Percentiles rank a stretch among this genome's conserved stretches.
Conservation (phyloP, 192 early-diverging fungal genomes). For the Thamnidium elegans region DNA sequence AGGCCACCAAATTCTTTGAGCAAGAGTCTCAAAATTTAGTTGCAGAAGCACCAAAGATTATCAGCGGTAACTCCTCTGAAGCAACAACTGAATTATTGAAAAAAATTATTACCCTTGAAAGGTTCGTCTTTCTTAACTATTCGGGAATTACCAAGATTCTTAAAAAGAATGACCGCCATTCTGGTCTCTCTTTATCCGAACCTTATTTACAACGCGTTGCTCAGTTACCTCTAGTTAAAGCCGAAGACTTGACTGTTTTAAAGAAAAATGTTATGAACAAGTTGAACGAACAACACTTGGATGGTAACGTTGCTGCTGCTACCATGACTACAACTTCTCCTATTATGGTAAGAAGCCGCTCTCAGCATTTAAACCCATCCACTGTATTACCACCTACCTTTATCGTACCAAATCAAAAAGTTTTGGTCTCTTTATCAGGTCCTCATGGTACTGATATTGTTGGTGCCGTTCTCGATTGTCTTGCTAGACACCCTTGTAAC, state of each 20-base stretch:
- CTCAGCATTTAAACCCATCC: conserved; percentile 15
- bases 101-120: conserved; percentile 68
- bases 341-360: conserved; percentile 34
- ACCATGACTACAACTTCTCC: conserved; percentile 18
- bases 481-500: conserved; percentile 71
- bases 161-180: conserved; percentile 85
- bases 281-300: conserved; percentile 40
- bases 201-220: conserved; percentile 59
- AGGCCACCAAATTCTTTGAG: conserved; percentile 50
- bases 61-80: conserved; percentile 3
- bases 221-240: conserved; percentile 62
- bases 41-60: conserved; percentile 26
- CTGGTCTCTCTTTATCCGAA: conserved; percentile 70
- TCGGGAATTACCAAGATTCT: conserved; percentile 84
- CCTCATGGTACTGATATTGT: conserved; percentile 92
- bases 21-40: conserved; percentile 20
- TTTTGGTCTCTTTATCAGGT: conserved; percentile 78
- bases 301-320: background rate
- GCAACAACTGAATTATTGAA: conserved; percentile 50
- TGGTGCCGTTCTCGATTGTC: conserved; percentile 72
- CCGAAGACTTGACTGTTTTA: conserved; percentile 57
- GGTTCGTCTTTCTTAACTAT: conserved; percentile 83
- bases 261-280: conserved; percentile 70
- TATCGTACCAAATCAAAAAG: conserved; percentile 66
- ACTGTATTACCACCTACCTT: conserved; percentile 40